A percentile compares a stretch with the other conserved stretches of the same genome.
These are phyloP conservation scores for Colletotrichum tabaci DNA, from an alignment of 2,329 filamentous ascomycete species.

Conservation along the genomic window DNA sequence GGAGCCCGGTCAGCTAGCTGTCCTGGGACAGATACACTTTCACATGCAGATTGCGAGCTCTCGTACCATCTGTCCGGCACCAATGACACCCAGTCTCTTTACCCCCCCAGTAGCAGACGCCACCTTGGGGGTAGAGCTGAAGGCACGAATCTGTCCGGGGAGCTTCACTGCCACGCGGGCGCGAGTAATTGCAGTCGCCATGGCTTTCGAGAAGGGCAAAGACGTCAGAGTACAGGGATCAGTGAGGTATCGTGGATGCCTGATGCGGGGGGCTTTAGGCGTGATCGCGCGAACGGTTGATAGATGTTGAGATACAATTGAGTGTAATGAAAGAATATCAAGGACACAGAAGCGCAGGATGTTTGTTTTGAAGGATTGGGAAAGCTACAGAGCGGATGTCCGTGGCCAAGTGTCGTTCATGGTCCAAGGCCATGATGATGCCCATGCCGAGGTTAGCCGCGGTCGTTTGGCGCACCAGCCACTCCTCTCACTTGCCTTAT, in stretches of 20 bases:
- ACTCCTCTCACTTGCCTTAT: neutral
- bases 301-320: neutral
- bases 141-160: conserved; percentile 67
- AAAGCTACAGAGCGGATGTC: conserved; percentile 22
- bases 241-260: conserved; percentile 3
- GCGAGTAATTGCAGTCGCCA: conserved; percentile 41
- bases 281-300: neutral
- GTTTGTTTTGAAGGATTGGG: conserved; percentile 25
- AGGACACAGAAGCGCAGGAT: neutral
- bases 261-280: neutral
- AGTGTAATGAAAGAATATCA: neutral
- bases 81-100: conserved; percentile 90
- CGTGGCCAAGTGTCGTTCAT: conserved; percentile 31
- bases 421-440: conserved; percentile 27
- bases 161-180: conserved; percentile 42
- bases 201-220: conserved; percentile 19
- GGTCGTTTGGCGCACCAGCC: conserved; percentile 46
- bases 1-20: conserved; percentile 44
- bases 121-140: conserved; percentile 77
- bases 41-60: conserved; percentile 52
- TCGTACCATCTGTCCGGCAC: conserved; percentile 94
- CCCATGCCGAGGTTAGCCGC: conserved; percentile 58
- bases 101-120: conserved; percentile 74
- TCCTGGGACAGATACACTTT: conserved; percentile 37
- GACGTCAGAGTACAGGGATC: conserved; percentile 36